These are phyloP conservation scores for Alternaria sp. DNA, from an alignment of 2,329 filamentous ascomycete species.

Conservation along the genomic window DNA sequence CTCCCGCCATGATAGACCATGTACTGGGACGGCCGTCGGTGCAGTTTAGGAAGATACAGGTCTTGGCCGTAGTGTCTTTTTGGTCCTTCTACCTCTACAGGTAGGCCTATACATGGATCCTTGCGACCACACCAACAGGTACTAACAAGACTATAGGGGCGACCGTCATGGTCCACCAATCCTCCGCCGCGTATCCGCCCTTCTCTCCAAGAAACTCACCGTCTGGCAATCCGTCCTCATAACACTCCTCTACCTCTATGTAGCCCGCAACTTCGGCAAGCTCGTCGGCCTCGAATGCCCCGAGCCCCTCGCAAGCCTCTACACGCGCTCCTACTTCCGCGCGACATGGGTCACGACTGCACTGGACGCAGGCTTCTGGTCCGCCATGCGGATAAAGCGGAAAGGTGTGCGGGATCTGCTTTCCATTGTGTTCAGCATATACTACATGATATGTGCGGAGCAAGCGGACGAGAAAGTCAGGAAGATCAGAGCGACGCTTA, in stretches of 20 bases:
- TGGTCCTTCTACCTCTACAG: conserved; percentile 86
- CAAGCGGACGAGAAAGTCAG: conserved; percentile 96
- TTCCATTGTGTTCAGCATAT: conserved; percentile 83
- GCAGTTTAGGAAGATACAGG: conserved; percentile 90
- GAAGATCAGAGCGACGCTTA: conserved; percentile 84
- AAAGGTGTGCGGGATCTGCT: conserved; percentile 84
- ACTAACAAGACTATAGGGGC: conserved; percentile 65
- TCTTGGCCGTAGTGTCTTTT: conserved; percentile 87
- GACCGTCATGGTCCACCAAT: conserved; percentile 87
- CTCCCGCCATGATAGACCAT: conserved; percentile 69
- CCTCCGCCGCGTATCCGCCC: conserved; percentile 73
- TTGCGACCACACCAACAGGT: conserved; percentile 1
- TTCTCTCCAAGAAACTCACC: conserved; percentile 76
- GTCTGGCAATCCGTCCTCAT: conserved; percentile 89
- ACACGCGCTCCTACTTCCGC: conserved; percentile 89
- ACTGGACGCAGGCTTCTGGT: conserved; percentile 97
- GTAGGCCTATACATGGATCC: conserved; percentile 56
- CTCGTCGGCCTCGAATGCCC: conserved; percentile 89
- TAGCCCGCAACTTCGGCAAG: conserved; percentile 91
- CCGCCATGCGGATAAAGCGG: conserved; percentile 86
- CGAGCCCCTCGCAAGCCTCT: conserved; percentile 92
- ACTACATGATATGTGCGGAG: conserved; percentile 92
- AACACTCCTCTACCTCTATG: conserved; percentile 90
- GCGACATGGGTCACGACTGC: conserved; percentile 97
- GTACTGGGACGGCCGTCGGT: conserved; percentile 89